Percentiles rank a stretch among this genome's conserved stretches.
phyloP scores from a whole-genome alignment of 2,329 filamentous ascomycete species.

The Chaetomium globosum region DNA sequence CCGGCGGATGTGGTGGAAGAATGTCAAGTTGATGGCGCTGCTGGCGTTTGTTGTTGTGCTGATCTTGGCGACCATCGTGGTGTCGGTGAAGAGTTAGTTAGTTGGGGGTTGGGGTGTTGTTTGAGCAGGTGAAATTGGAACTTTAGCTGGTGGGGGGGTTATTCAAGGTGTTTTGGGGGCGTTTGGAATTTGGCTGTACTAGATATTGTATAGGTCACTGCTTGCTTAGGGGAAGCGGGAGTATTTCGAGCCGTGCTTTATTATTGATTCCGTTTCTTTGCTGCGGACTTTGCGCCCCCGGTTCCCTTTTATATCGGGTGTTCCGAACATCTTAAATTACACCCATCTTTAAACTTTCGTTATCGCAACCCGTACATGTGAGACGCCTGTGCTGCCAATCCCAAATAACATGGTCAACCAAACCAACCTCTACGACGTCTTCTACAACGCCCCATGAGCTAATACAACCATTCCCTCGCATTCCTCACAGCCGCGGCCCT shows the following conservation, averaged over 20 bases:
- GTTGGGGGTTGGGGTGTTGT: slow-evolving; percentile 4
- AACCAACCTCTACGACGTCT: background rate
- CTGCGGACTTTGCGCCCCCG: background rate
- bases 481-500: slow-evolving; percentile 34
- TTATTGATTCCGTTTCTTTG: background rate
- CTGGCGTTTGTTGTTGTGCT: slow-evolving; percentile 67
- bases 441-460: background rate
- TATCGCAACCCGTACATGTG: background rate
- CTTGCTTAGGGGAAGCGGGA: background rate
- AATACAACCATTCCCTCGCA: background rate
- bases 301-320: background rate
- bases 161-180: slow-evolving; percentile 5
- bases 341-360: background rate
- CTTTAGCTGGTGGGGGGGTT: slow-evolving; percentile 2
- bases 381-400: background rate
- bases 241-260: background rate
- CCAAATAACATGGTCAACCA: background rate
- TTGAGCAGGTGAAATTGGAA: background rate
- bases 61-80: slow-evolving; percentile 59
- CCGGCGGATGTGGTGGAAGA: slow-evolving; percentile 99
- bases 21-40: slow-evolving; percentile 89
- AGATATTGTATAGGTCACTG: background rate
- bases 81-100: slow-evolving; percentile 53
- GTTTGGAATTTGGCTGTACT: background rate
- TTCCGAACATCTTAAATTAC: background rate